phyloP scores from a whole-genome alignment of 345 rosid genomes.

The Brassica nigra region DNA sequence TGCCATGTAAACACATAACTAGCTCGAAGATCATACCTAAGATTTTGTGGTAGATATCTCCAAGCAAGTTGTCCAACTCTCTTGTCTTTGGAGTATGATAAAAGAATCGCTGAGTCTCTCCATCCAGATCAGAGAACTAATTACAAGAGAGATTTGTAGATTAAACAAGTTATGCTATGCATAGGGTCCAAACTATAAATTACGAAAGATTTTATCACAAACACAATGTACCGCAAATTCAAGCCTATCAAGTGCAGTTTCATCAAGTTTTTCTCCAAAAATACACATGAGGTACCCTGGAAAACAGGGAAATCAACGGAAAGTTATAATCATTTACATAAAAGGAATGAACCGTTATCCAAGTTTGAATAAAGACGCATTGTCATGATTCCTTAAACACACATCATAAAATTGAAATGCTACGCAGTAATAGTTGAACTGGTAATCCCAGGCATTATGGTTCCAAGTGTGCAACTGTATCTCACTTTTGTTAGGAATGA shows the following conservation, averaged over 20 bases:
- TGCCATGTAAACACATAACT: not conserved
- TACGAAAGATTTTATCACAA: not conserved
- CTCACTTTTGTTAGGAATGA: constrained; percentile 13
- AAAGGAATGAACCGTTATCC: constrained; percentile 8
- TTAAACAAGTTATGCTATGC: constrained; percentile 7
- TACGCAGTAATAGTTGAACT: constrained; percentile 17
- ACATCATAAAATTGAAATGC: constrained; percentile 13
- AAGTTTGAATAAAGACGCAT: constrained; percentile 2
- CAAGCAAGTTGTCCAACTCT: constrained; percentile 82
- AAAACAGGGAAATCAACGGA: constrained; percentile 16
- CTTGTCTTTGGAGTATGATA: constrained; percentile 84
- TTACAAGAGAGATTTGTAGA: constrained; percentile 8
- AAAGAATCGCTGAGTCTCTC: constrained; percentile 70
- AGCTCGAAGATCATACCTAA: constrained; percentile 50
- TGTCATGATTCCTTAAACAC: constrained; percentile 7
- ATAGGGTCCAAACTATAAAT: not conserved
- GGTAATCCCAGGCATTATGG: constrained; percentile 3
- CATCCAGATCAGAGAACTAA: constrained; percentile 45
- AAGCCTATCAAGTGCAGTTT: constrained; percentile 50
- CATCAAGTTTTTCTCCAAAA: constrained; percentile 75
- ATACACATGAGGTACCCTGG: constrained; percentile 89
- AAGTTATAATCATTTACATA: constrained; percentile 7
- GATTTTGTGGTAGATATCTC: constrained; percentile 94
- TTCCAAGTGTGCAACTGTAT: constrained; percentile 11
- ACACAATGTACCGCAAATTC: constrained; percentile 67